A percentile compares a stretch with the other conserved stretches of the same genome.
Conservation (phyloP, 179 eudicot genomes). For the Heliamphora pulchella region DNA sequence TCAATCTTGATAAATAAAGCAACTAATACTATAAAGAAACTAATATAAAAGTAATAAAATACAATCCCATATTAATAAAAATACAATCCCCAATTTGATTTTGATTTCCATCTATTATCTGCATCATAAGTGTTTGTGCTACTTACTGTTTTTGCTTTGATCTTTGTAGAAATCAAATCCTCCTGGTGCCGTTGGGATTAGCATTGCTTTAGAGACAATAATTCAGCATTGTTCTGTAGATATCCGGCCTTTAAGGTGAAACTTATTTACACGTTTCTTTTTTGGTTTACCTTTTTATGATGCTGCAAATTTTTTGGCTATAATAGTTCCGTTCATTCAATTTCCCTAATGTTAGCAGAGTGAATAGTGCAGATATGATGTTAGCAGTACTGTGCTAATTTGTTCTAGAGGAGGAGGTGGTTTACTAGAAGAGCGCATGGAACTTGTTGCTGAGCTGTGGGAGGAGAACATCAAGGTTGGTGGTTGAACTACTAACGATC, state of each 20-base stretch:
- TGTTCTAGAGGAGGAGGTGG: slow-evolving; percentile 99
- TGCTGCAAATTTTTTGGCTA: not conserved
- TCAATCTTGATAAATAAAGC: too few relatives aligned
- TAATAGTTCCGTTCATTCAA: not conserved
- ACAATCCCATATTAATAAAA: too few relatives aligned
- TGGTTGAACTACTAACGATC: slow-evolving; percentile 6
- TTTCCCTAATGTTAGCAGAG: slow-evolving; percentile 5
- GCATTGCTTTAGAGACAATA: slow-evolving; percentile 85
- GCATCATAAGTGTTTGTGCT: not conserved
- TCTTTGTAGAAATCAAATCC: slow-evolving; percentile 67
- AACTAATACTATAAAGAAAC: too few relatives aligned
- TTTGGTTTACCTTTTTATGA: slow-evolving; percentile 6
- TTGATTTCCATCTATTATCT: too few relatives aligned
- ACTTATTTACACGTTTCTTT: not conserved
- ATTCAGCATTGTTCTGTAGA: slow-evolving; percentile 57
- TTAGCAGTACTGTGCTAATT: slow-evolving; percentile 47
- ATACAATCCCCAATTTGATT: too few relatives aligned
- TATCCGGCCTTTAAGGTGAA: slow-evolving; percentile 57
- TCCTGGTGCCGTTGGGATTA: slow-evolving; percentile 89
- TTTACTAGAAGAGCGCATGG: slow-evolving; percentile 83
- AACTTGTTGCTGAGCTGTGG: slow-evolving; percentile 80
- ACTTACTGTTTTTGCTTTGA: not conserved
- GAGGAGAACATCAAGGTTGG: slow-evolving; percentile 70
- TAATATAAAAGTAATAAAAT: too few relatives aligned
- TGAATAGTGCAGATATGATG: slow-evolving; percentile 42